phyloP scores from a whole-genome alignment of 2,329 filamentous ascomycete genomes.

The Plenodomus biglobosus region DNA sequence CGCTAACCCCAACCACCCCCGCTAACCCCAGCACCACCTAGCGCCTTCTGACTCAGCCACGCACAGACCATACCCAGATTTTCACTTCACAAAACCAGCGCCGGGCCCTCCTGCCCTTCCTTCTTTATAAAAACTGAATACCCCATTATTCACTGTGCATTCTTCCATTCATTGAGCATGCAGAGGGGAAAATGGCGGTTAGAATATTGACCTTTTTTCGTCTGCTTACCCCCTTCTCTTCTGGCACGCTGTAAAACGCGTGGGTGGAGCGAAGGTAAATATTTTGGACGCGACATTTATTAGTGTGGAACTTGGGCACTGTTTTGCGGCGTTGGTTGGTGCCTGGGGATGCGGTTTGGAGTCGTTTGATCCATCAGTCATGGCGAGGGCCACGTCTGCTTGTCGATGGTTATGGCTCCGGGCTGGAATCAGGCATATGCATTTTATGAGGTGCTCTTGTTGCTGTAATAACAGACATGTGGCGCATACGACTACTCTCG shows the following conservation, averaged over 20 bases:
- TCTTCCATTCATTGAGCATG: slow-evolving; percentile 59
- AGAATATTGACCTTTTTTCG: slow-evolving; percentile 47
- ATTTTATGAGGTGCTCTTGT: no score
- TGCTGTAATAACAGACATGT: no score
- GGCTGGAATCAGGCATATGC: no score
- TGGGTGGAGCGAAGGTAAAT: slow-evolving; percentile 52
- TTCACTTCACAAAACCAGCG: slow-evolving; percentile 18
- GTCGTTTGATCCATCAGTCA: no score
- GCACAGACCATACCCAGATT: slow-evolving; percentile 15
- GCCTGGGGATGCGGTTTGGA: no score
- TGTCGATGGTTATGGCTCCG: no score
- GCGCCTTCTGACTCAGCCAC: slow-evolving; percentile 31
- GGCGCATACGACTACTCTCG: no score
- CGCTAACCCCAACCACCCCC: background rate
- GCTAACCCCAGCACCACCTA: slow-evolving; percentile 8
- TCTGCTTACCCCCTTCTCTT: slow-evolving; percentile 62
- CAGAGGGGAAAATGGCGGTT: slow-evolving; percentile 71
- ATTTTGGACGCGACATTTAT: slow-evolving; percentile 49
- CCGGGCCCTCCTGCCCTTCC: slow-evolving; percentile 32
- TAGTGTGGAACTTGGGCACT: no score
- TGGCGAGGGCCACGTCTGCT: no score
- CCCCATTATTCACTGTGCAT: slow-evolving; percentile 66
- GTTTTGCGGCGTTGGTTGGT: no score
- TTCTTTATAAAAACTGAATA: slow-evolving; percentile 44
- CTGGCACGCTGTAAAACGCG: no score